These are phyloP conservation scores for Debaryomyces prosopidis DNA, from an alignment of 805 yeast species.

Conservation along the genomic window DNA sequence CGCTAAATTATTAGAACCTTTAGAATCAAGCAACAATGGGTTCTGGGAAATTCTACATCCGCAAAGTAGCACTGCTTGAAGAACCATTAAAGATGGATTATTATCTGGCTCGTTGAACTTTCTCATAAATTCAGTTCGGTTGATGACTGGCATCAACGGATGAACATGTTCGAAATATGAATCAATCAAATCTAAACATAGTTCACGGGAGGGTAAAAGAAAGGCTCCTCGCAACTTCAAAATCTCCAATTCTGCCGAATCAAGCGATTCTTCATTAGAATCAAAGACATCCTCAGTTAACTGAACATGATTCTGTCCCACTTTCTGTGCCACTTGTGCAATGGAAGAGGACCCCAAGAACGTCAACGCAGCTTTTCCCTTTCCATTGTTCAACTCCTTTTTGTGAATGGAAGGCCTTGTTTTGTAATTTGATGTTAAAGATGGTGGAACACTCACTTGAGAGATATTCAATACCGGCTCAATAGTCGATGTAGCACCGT, in stretches of 20 bases:
- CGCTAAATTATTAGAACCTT: constrained; percentile 55
- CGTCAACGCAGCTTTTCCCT: constrained; percentile 35
- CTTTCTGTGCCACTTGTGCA: constrained; percentile 46
- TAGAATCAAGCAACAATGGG: constrained; percentile 49
- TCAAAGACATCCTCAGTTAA: constrained; percentile 44
- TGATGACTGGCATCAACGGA: constrained; percentile 68
- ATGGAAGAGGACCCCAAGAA: constrained; percentile 57
- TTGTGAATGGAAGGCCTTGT: constrained; percentile 40
- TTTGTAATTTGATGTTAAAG: constrained; percentile 42
- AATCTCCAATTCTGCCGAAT: constrained; percentile 64
- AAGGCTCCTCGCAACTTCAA: constrained; percentile 70
- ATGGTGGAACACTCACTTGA: constrained; percentile 43
- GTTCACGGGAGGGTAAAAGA: constrained; percentile 58
- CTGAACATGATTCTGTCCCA: constrained; percentile 49
- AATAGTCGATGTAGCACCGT: constrained; percentile 8
- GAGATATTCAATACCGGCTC: constrained; percentile 45
- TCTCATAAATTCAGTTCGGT: constrained; percentile 60
- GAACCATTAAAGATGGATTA: constrained; percentile 63
- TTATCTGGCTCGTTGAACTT: constrained; percentile 54
- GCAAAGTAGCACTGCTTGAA: constrained; percentile 67
- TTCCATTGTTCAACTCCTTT: constrained; percentile 26
- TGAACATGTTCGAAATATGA: constrained; percentile 64
- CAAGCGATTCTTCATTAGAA: constrained; percentile 34
- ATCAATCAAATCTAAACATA: constrained; percentile 60
- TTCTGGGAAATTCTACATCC: constrained; percentile 64